A percentile compares a stretch with the other conserved stretches of the same genome.
phyloP scores from a whole-genome alignment of 169 alveolate species.

The Babesia bovis region DNA sequence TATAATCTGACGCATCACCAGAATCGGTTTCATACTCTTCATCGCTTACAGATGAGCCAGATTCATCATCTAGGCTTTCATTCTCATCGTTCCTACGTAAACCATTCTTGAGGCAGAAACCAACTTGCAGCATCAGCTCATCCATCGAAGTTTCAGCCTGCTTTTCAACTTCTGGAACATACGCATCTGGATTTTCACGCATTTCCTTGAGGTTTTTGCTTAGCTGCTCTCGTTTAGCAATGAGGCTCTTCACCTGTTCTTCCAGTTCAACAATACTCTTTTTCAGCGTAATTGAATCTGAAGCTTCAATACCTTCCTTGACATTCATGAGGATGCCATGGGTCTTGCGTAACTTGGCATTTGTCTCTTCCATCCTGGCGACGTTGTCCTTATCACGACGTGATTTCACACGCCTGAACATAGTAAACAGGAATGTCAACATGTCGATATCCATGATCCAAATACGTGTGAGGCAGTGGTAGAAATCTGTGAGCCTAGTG shows the following conservation, averaged over 20 bases:
- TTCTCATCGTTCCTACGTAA: background rate
- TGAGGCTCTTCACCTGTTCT: background rate
- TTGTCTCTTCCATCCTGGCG: conserved; percentile 1
- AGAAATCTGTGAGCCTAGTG: conserved; percentile 26
- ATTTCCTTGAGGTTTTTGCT: background rate
- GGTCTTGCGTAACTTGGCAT: conserved; percentile 18
- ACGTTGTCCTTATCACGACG: conserved; percentile 25
- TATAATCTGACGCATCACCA: background rate
- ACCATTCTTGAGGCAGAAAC: conserved; percentile 18
- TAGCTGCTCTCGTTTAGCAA: conserved; percentile 1
- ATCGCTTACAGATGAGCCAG: background rate
- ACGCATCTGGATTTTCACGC: conserved; percentile 15
- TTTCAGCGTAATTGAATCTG: background rate
- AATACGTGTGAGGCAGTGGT: conserved; percentile 37
- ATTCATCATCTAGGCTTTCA: background rate
- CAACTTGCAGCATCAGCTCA: conserved; percentile 11
- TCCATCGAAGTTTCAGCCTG: background rate
- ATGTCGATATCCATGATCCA: conserved; percentile 35
- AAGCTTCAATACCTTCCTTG: conserved; percentile 1
- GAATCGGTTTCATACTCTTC: conserved; percentile 1
- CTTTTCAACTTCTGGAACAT: background rate
- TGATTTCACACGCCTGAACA: conserved; percentile 26
- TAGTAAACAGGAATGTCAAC: conserved; percentile 19
- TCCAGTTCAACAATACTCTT: conserved; percentile 1
- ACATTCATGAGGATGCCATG: conserved; percentile 16